These are phyloP conservation scores for Neurospora sp. DNA, from an alignment of 495 filamentous ascomycete genomes.

Conservation along the genomic window DNA sequence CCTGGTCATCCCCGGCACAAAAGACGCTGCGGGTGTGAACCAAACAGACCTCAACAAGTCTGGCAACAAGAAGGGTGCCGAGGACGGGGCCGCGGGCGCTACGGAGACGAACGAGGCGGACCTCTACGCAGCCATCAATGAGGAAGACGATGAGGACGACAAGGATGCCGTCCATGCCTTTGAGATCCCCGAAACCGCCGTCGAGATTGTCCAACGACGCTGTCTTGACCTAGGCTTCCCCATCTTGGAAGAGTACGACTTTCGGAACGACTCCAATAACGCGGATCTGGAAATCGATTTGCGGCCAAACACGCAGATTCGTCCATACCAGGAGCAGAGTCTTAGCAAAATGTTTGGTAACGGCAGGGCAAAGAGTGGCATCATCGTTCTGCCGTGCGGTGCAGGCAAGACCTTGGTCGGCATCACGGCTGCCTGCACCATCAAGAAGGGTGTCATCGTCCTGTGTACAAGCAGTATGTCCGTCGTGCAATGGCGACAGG, in stretches of 20 bases:
- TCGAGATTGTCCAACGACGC: constrained; percentile 80
- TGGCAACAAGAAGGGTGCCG: constrained; percentile 15
- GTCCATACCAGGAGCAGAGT: constrained; percentile 92
- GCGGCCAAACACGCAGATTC: constrained; percentile 72
- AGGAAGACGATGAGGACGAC: constrained; percentile 87
- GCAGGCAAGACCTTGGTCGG: constrained; percentile 96
- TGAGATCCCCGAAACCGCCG: constrained; percentile 65
- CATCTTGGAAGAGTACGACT: constrained; percentile 94
- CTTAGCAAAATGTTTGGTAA: constrained; percentile 99
- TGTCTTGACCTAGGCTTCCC: constrained; percentile 81
- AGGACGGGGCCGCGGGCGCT: constrained; percentile 6
- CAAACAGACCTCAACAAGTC: constrained; percentile 41
- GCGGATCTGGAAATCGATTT: constrained; percentile 87
- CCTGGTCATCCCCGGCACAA: constrained; percentile 89
- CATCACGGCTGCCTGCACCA: constrained; percentile 92
- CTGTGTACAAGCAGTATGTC: constrained; percentile 97
- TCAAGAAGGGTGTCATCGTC: constrained; percentile 91
- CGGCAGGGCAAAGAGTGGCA: constrained; percentile 88
- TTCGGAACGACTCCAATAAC: constrained; percentile 85
- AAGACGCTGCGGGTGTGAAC: constrained; percentile 76
- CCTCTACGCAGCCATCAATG: constrained; percentile 49
- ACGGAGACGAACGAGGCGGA: constrained; percentile 21
- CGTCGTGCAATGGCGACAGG: constrained; percentile 90
- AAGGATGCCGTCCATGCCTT: constrained; percentile 89
- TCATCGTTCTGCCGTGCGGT: constrained; percentile 94